These are phyloP conservation scores for Metarhizium humberi DNA, from an alignment of 2,329 filamentous ascomycete genomes.

Conservation along the genomic window DNA sequence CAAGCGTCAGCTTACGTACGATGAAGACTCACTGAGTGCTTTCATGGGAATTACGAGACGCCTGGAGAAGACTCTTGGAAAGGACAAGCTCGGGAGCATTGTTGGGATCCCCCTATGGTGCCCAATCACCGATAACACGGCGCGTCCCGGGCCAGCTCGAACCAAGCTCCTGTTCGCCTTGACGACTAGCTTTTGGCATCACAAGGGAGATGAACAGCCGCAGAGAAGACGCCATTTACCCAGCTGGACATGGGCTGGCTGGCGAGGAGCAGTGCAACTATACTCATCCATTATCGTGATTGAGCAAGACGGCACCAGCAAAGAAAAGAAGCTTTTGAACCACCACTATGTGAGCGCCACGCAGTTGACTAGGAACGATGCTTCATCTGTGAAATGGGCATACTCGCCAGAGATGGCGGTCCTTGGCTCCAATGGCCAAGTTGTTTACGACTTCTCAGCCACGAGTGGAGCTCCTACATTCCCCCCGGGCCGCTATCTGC, in stretches of 20 bases:
- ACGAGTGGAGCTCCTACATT: slow-evolving; percentile 13
- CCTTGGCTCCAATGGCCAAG: slow-evolving; percentile 17
- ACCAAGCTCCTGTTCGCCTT: slow-evolving; percentile 24
- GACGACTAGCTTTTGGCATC: slow-evolving; percentile 28
- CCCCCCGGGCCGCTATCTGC: slow-evolving; percentile 16
- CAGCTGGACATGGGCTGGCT: slow-evolving; percentile 28
- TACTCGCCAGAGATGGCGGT: slow-evolving; percentile 24
- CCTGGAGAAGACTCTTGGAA: slow-evolving; percentile 20
- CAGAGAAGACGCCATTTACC: slow-evolving; percentile 21
- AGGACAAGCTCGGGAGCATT: slow-evolving; percentile 19
- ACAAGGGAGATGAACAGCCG: slow-evolving; percentile 16
- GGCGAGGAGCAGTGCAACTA: slow-evolving; percentile 24
- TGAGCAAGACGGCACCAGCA: slow-evolving; percentile 18
- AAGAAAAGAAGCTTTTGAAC: slow-evolving; percentile 21
- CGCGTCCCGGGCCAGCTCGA: slow-evolving; percentile 13
- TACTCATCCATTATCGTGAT: slow-evolving; percentile 23
- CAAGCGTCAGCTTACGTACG: slow-evolving; percentile 16
- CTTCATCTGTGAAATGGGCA: slow-evolving; percentile 20
- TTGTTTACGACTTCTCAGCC: slow-evolving; percentile 22
- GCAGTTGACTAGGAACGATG: slow-evolving; percentile 23
- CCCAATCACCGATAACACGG: slow-evolving; percentile 10
- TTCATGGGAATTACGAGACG: slow-evolving; percentile 22
- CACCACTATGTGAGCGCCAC: slow-evolving; percentile 27
- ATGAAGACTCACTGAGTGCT: slow-evolving; percentile 23
- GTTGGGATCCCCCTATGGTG: slow-evolving; percentile 23